These are phyloP conservation scores for Cystofilobasidium bisporidii DNA, from an alignment of 768 basidiomycete species.

Conservation along the genomic window DNA sequence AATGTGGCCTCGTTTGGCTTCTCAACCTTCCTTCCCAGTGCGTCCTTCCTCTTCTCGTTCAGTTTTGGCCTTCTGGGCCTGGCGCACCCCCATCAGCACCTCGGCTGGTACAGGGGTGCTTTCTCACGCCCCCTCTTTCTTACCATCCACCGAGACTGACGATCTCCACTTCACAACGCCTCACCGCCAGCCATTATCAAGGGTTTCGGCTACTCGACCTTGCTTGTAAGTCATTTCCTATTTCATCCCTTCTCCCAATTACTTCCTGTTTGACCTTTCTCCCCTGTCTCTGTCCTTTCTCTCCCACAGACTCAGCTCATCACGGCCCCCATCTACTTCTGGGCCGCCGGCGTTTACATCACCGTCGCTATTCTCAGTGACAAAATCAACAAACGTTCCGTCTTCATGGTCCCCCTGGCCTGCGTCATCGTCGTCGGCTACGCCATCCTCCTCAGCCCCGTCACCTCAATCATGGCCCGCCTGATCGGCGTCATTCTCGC, in stretches of 20 bases:
- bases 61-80: no score
- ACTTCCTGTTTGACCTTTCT: no score
- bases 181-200: no score
- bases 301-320: conserved; percentile 30
- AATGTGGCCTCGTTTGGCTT: conserved; percentile 29
- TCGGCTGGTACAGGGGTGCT: no score
- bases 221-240: no score
- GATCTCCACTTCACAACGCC: no score
- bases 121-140: no score
- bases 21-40: conserved; percentile 30
- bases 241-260: no score
- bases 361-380: conserved; percentile 12
- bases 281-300: no score
- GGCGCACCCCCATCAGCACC: no score
- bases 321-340: conserved; percentile 32
- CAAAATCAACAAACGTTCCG: neutral
- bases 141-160: no score
- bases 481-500: conserved; percentile 17
- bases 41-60: no score
- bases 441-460: conserved; percentile 15
- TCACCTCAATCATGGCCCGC: neutral
- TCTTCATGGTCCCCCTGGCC: conserved; percentile 25
- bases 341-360: conserved; percentile 8
- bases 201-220: conserved; percentile 31
- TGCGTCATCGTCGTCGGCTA: conserved; percentile 14